Evolutionary conservation across 306 rosid genomes (phyloP).

Genomic region (Ammopiptanthus mongolicus): DNA sequence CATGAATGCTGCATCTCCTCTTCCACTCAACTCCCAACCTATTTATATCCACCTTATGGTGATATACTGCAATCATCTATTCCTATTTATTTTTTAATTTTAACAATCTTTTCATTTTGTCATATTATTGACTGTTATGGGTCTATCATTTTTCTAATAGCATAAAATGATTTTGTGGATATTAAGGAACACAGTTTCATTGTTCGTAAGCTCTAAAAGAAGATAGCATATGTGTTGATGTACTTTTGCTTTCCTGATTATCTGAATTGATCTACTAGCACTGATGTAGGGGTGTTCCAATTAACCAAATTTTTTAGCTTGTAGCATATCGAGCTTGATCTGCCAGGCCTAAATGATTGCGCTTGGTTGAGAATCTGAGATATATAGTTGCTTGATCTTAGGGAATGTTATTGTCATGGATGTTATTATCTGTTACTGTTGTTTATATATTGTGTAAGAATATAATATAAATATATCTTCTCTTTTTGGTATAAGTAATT

Average conservation of each 20-base stretch:
- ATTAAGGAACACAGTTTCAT: neutral
- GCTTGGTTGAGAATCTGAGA: conserved; percentile 8
- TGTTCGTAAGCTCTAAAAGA: neutral
- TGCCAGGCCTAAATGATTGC: neutral
- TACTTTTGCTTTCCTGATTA: neutral
- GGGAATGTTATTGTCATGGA: neutral
- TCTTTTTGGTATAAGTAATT: neutral
- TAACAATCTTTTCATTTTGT: no score
- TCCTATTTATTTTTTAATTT: neutral
- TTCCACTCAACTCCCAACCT: neutral
- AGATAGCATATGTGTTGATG: neutral
- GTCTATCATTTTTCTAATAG: no score
- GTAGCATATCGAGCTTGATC: conserved; percentile 1
- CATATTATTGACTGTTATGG: no score
- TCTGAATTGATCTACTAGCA: neutral
- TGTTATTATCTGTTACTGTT: neutral
- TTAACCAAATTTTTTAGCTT: neutral
- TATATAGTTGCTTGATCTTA: neutral
- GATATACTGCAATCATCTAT: no score
- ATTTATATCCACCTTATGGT: neutral
- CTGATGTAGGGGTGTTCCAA: neutral
- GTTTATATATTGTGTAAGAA: neutral
- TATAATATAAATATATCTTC: neutral
- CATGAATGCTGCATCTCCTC: neutral
- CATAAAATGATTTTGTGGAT: conserved; percentile 10